phyloP scores from a whole-genome alignment of 768 basidiomycete genomes.

The Mycena olivaceomarginata region DNA sequence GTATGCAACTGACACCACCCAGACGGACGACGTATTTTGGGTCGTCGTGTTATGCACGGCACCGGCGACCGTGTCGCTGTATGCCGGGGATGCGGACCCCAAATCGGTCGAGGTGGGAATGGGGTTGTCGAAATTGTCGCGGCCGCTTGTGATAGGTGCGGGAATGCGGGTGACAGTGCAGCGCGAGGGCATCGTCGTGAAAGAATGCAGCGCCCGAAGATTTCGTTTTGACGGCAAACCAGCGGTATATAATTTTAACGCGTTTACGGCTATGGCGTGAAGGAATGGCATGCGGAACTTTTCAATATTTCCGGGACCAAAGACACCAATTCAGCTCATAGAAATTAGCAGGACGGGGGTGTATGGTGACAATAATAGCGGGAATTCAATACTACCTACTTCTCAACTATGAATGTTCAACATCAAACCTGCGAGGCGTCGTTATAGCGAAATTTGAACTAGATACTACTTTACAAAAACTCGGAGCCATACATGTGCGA shows the following conservation, averaged over 20 bases:
- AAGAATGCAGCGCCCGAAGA: slow-evolving; percentile 57
- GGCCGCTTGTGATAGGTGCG: slow-evolving; percentile 51
- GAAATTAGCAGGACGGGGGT: too few species aligned
- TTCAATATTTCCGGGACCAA: too few species aligned
- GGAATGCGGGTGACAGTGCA: slow-evolving; percentile 34
- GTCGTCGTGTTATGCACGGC: slow-evolving; percentile 64
- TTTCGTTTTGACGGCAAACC: slow-evolving; percentile 64
- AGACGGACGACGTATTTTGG: slow-evolving; percentile 72
- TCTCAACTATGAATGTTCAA: too few species aligned
- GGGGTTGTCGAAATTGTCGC: slow-evolving; percentile 67
- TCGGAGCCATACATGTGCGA: too few species aligned
- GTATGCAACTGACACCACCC: not conserved
- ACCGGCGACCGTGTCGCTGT: slow-evolving; percentile 63
- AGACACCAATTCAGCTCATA: too few species aligned
- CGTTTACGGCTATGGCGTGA: slow-evolving; percentile 54
- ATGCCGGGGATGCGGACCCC: slow-evolving; percentile 53
- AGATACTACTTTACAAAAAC: too few species aligned
- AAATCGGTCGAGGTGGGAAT: slow-evolving; percentile 56
- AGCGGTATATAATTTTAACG: slow-evolving; percentile 72
- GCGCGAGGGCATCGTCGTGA: slow-evolving; percentile 56
- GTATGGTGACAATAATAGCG: too few species aligned
- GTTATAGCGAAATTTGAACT: too few species aligned
- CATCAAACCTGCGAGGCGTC: too few species aligned
- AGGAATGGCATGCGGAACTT: not conserved
- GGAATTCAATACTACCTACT: too few species aligned